A percentile compares a stretch with the other conserved stretches of the same genome.
phyloP scores from a whole-genome alignment of 768 basidiomycete genomes.

The Pseudohyphozyma bogoriensis region DNA sequence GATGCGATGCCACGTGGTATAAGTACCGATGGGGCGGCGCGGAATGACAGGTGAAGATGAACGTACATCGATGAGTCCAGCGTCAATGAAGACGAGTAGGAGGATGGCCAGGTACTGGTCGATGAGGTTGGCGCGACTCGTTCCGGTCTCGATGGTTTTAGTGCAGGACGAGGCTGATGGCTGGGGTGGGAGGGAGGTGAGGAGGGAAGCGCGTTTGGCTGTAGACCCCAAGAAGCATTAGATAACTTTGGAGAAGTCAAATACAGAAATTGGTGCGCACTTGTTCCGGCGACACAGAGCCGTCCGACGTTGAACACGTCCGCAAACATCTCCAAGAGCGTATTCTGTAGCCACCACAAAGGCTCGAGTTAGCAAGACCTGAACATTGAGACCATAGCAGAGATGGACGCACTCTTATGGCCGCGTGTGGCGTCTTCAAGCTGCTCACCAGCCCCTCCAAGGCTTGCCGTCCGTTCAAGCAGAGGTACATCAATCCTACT shows the following conservation, averaged over 20 bases:
- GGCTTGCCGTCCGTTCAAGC: conserved; percentile 76
- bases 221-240: no score
- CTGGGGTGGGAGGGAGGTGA: neutral
- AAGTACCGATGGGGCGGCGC: neutral
- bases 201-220: neutral
- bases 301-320: conserved; percentile 59
- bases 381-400: neutral
- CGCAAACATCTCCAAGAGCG: conserved; percentile 87
- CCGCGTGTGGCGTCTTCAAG: neutral
- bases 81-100: conserved; percentile 69
- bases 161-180: neutral
- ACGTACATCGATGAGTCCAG: conserved; percentile 76
- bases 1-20: no score
- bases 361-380: conserved; percentile 29
- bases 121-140: conserved; percentile 69
- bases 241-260: no score
- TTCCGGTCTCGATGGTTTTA: conserved; percentile 42
- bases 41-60: neutral
- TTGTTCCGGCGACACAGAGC: no score
- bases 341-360: conserved; percentile 52
- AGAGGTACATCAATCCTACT: conserved; percentile 82
- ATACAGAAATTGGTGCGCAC: no score
- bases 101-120: conserved; percentile 88
- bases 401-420: neutral
- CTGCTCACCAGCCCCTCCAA: conserved; percentile 41